Conservation (phyloP, 73 alveolate genomes). For the Paraurostyla sp. region DNA sequence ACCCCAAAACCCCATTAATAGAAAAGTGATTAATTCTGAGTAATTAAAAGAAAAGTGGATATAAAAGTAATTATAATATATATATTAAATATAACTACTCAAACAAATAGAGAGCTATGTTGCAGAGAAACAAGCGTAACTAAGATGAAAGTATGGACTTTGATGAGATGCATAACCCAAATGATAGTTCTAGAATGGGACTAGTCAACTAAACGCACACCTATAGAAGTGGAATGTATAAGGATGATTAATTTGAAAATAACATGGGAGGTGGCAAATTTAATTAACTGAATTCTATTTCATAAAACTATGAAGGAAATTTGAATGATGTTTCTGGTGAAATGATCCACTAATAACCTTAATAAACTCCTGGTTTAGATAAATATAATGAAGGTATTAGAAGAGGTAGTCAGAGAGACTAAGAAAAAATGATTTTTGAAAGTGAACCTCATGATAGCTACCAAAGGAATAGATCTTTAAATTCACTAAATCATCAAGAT, state of each 20-base stretch:
- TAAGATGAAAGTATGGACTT: conserved; percentile 27
- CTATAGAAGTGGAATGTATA: background rate
- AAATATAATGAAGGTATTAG: background rate
- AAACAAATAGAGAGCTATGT: background rate
- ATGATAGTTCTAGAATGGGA: conserved; percentile 31
- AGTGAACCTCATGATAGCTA: background rate
- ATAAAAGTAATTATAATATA: too few relatives aligned
- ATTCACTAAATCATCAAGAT: background rate
- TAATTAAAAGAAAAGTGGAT: too few relatives aligned
- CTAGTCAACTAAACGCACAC: conserved; percentile 2
- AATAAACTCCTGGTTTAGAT: background rate
- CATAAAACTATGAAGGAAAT: background rate
- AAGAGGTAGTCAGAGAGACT: background rate
- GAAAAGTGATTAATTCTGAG: too few relatives aligned
- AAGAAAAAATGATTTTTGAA: background rate
- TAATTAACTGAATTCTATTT: too few relatives aligned
- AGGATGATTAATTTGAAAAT: background rate
- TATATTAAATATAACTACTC: too few relatives aligned
- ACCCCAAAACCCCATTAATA: too few relatives aligned
- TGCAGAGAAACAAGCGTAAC: background rate
- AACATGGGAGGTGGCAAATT: background rate
- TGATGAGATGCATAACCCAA: background rate
- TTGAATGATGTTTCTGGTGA: background rate
- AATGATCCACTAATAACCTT: background rate
- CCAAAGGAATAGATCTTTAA: background rate